phyloP scores from a whole-genome alignment of 2,329 filamentous ascomycete genomes.

The Aspergillus sclerotialis region DNA sequence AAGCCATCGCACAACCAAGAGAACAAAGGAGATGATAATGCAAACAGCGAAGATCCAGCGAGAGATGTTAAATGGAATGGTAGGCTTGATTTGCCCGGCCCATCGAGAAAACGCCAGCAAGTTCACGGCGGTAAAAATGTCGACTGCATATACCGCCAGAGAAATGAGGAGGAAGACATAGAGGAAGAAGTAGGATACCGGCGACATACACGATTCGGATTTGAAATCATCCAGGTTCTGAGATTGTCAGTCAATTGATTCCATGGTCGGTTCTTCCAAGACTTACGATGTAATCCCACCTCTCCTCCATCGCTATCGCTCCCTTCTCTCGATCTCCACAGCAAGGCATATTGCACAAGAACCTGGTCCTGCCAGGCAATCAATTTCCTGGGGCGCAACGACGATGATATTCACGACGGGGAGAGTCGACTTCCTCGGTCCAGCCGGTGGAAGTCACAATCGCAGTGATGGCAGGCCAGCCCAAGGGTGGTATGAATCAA shows the following conservation, averaged over 20 bases:
- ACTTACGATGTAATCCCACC: constrained; percentile 88
- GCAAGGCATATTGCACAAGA: constrained; percentile 54
- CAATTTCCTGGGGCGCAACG: constrained; percentile 1
- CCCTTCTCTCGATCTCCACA: constrained; percentile 54
- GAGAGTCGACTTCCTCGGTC: constrained; percentile 23
- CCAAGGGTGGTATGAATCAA: background rate
- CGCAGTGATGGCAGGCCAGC: constrained; percentile 6
- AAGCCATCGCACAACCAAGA: constrained; percentile 72
- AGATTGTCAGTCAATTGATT: constrained; percentile 4
- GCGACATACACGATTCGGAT: constrained; percentile 67
- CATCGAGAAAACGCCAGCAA: constrained; percentile 82
- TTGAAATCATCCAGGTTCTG: constrained; percentile 69
- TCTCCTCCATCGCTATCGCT: constrained; percentile 71
- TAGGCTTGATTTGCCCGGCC: constrained; percentile 75
- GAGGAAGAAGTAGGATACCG: constrained; percentile 76
- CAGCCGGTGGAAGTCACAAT: constrained; percentile 27
- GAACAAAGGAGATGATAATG: constrained; percentile 83
- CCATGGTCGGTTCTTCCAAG: background rate
- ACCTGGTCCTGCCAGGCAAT: constrained; percentile 23
- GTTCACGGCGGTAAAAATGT: constrained; percentile 90
- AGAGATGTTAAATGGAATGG: constrained; percentile 67
- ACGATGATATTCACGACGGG: constrained; percentile 1
- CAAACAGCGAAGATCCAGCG: constrained; percentile 95
- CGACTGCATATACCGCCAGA: constrained; percentile 76
- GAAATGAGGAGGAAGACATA: constrained; percentile 74